These are phyloP conservation scores for Carex cristatella DNA, from an alignment of 176 grass and related monocot genomes.

Conservation along the genomic window DNA sequence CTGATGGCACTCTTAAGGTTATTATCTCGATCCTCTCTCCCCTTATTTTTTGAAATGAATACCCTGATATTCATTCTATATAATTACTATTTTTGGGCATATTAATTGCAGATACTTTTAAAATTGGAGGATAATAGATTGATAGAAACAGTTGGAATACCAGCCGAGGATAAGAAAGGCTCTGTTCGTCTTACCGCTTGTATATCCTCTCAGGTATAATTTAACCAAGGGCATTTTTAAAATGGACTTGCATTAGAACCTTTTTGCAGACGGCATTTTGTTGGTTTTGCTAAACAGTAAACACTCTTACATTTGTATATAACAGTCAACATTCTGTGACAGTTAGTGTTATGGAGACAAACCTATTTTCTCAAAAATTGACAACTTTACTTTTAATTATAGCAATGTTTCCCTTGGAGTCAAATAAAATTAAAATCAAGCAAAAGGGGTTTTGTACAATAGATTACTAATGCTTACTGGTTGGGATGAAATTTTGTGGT, in stretches of 20 bases:
- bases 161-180: slow-evolving; percentile 54
- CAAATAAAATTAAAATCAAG: not conserved
- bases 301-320: not conserved
- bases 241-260: not conserved
- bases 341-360: not conserved
- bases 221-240: too few relatives aligned
- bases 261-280: not conserved
- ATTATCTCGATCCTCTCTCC: not conserved
- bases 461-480: not conserved
- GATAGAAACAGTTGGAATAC: slow-evolving; percentile 92
- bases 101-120: slow-evolving; percentile 64
- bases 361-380: not conserved
- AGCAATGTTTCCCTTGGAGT: not conserved
- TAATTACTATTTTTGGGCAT: slow-evolving; percentile 6
- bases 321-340: not conserved
- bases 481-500: not conserved
- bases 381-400: not conserved
- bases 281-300: not conserved
- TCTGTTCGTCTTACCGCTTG: slow-evolving; percentile 76
- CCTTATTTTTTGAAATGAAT: not conserved
- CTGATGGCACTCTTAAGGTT: slow-evolving; percentile 83
- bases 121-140: slow-evolving; percentile 90
- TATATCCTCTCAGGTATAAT: slow-evolving; percentile 78
- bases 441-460: not conserved
- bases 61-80: not conserved